A percentile compares a stretch with the other conserved stretches of the same genome.
Conservation (phyloP, 805 yeast genomes). For the Candida ficus region DNA sequence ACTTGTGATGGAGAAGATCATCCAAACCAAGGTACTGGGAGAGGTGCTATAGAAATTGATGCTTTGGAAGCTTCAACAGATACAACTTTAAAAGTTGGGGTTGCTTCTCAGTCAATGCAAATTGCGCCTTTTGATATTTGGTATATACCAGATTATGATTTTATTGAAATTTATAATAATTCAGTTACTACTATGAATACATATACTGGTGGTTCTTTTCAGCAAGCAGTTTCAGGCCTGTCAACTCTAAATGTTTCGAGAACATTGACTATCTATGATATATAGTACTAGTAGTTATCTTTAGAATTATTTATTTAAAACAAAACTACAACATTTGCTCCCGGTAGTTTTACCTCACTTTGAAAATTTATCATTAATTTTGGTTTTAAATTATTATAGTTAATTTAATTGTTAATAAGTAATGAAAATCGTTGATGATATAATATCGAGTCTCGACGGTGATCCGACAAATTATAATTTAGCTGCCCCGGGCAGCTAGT, state of each 20-base stretch:
- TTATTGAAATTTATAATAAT: slow-evolving; percentile 35
- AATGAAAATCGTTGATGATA: too few species aligned
- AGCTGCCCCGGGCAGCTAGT: too few species aligned
- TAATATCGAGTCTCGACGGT: too few species aligned
- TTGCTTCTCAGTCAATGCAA: slow-evolving; percentile 46
- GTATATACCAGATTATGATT: slow-evolving; percentile 47
- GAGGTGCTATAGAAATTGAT: slow-evolving; percentile 50
- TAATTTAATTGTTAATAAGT: too few species aligned
- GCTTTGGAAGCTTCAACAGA: slow-evolving; percentile 41
- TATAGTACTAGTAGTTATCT: too few species aligned
- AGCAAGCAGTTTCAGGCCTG: slow-evolving; percentile 43
- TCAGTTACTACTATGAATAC: slow-evolving; percentile 39
- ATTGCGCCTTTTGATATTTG: slow-evolving; percentile 49
- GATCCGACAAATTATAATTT: too few species aligned
- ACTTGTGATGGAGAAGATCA: slow-evolving; percentile 41
- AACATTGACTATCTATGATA: too few species aligned
- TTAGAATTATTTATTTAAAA: too few species aligned
- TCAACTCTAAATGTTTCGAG: slow-evolving; percentile 39
- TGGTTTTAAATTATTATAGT: too few species aligned
- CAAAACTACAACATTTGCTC: too few species aligned
- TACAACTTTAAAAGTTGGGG: slow-evolving; percentile 30
- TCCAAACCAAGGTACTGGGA: slow-evolving; percentile 42
- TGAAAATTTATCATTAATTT: too few species aligned
- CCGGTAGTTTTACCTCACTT: too few species aligned
- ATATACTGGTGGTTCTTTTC: slow-evolving; percentile 46